Evolutionary conservation across 345 rosid species (phyloP).

Genomic region (Cochlearia excelsa): DNA sequence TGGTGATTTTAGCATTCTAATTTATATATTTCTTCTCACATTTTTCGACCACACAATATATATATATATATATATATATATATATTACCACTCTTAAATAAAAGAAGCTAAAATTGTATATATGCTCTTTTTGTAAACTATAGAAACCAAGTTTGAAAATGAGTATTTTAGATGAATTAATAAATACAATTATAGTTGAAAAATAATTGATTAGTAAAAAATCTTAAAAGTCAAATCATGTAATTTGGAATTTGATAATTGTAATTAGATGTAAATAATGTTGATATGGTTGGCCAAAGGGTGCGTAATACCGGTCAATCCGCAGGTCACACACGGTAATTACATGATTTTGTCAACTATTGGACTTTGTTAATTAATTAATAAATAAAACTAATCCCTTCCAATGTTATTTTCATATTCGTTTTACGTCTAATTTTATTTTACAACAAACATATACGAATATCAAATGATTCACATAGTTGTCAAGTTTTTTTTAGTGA

Average conservation of each 20-base stretch:
- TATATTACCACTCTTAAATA: too few relatives aligned
- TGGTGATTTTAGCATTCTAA: too few relatives aligned
- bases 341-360: slow-evolving; percentile 34
- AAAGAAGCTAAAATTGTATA: too few relatives aligned
- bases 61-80: too few relatives aligned
- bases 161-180: neutral
- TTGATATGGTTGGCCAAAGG: slow-evolving; percentile 33
- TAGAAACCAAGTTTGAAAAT: too few relatives aligned
- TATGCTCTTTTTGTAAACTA: too few relatives aligned
- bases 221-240: slow-evolving; percentile 24
- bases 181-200: neutral
- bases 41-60: too few relatives aligned
- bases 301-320: slow-evolving; percentile 31
- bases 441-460: slow-evolving; percentile 8
- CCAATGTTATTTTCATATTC: slow-evolving; percentile 15
- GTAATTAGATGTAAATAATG: slow-evolving; percentile 12
- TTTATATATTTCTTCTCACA: too few relatives aligned
- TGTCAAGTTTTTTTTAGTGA: slow-evolving; percentile 25
- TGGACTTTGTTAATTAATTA: slow-evolving; percentile 17
- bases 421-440: slow-evolving; percentile 8
- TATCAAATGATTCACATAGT: slow-evolving; percentile 35
- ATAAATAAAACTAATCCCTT: slow-evolving; percentile 9
- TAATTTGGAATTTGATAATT: slow-evolving; percentile 9
- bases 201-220: neutral
- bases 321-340: slow-evolving; percentile 34